A percentile compares a stretch with the other conserved stretches of the same genome.
These are phyloP conservation scores for Xylariales sp. DNA, from an alignment of 2,329 filamentous ascomycete genomes.

Conservation along the genomic window DNA sequence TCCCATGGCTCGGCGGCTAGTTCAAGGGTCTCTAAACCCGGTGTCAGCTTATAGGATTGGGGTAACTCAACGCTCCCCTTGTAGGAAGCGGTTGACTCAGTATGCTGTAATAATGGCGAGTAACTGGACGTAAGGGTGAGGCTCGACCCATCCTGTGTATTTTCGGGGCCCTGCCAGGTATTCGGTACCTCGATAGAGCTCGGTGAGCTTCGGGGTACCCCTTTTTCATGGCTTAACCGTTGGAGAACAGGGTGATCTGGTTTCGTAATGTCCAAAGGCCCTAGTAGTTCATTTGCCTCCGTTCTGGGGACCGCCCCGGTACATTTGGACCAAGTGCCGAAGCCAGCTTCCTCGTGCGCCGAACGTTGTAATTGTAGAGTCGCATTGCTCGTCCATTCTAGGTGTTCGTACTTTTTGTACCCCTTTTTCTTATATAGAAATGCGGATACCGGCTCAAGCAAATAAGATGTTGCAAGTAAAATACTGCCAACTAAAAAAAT, in stretches of 20 bases:
- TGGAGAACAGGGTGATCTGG: constrained; percentile 4
- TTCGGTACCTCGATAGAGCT: background rate
- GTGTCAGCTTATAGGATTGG: background rate
- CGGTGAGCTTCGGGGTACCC: background rate
- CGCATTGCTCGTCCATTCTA: constrained; percentile 43
- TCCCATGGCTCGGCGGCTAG: no score
- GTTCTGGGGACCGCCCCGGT: background rate
- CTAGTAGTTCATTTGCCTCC: background rate
- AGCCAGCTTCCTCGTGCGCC: constrained; percentile 9
- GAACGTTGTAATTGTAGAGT: constrained; percentile 38
- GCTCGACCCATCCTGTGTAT: background rate
- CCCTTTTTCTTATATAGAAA: constrained; percentile 25
- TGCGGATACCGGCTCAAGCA: constrained; percentile 32
- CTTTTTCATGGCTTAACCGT: background rate
- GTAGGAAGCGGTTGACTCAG: background rate
- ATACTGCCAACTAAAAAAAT: constrained; percentile 37
- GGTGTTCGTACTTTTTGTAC: constrained; percentile 32
- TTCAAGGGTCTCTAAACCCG: background rate
- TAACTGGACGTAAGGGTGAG: background rate
- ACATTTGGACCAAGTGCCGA: constrained; percentile 17
- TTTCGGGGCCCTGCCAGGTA: background rate
- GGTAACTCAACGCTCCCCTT: background rate
- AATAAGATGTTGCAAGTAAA: constrained; percentile 37
- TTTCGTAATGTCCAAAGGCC: background rate
- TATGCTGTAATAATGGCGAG: background rate